Evolutionary conservation across 441 rosid genomes (phyloP), one percentile per base, ranked within the genome.

Genomic region (Mallotus repandus): DNA sequence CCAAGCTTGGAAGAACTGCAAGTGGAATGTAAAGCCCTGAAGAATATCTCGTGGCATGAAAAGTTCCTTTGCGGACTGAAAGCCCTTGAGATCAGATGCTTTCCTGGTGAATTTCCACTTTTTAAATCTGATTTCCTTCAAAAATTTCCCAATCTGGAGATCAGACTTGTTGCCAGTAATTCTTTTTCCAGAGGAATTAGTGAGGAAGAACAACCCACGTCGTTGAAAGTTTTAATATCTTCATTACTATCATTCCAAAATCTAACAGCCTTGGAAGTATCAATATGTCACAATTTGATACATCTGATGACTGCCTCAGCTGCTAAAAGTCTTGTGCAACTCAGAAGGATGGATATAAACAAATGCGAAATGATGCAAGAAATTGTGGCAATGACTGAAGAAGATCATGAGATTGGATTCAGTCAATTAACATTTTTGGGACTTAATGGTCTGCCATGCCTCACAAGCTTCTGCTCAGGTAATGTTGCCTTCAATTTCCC

Each of bases 401-500:
- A 3, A 1, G 52, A 55, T 4, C 52, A 1, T 13, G 65, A 46
- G 18, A 68, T 67, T 35, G 4, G 48, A 1, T 80, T 82, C 59
- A 38, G 25, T 16, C 41, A 59, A 43, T 49, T 79, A 50, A 21
- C 49, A 38, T 43, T 6, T 38, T 22, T 75, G n/a, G 22, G 10
- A 25, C 74, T 69, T 54, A 4, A 62, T n/a, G 21, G 41, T 15
- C 53, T 77, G 29, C 65, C 57, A 22, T 62, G 63, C 71, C 81
- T 82, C 52, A 29, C 56, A 46, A 63, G 73, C 71, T 79, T 82
- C 41, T 71, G 75, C 63, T 49, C 68, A 0, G 53, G 78, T 4
- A 71, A 15, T 32, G 49, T 15, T 32, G 15, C 9, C 46, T 64
- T 82, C 5, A 35, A 35, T 35, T 35, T 35, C 41, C 41, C 41